A percentile compares a stretch with the other conserved stretches of the same genome.
These are phyloP conservation scores for Solanum arcanum DNA, from an alignment of 257 asterid species.

Conservation along the genomic window DNA sequence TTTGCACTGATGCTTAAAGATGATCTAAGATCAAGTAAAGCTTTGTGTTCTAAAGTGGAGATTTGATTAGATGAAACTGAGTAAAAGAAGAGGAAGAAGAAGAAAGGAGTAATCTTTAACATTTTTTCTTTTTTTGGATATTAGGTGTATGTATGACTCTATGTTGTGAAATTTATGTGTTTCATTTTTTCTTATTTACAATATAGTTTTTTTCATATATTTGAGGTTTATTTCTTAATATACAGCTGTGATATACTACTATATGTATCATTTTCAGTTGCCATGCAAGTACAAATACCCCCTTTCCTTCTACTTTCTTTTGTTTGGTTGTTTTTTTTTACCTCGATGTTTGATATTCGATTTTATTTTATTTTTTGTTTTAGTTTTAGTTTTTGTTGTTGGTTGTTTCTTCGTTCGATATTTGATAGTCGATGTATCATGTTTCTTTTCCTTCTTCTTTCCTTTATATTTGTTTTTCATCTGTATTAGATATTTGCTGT, in stretches of 20 bases:
- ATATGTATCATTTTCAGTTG: not conserved
- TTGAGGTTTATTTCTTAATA: not conserved
- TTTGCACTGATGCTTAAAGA: slow-evolving; percentile 52
- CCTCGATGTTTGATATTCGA: fast-evolving
- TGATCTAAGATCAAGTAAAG: slow-evolving; percentile 45
- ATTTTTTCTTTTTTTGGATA: not conserved
- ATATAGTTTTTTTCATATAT: not conserved
- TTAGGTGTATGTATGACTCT: not conserved
- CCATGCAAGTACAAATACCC: not conserved
- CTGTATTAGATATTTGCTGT: fast-evolving
- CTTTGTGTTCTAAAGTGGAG: slow-evolving; percentile 31
- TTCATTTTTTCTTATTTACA: not conserved
- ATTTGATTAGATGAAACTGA: slow-evolving; percentile 12
- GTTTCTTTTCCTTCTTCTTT: not conserved
- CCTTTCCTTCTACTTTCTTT: not conserved
- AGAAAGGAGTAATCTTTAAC: not conserved
- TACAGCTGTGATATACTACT: not conserved
- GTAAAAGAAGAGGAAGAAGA: slow-evolving; percentile 11
- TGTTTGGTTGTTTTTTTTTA: not conserved
- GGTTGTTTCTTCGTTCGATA: not conserved
- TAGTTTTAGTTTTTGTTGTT: not conserved
- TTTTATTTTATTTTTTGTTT: fast-evolving
- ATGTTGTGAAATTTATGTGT: not conserved
- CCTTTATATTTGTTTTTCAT: not conserved
- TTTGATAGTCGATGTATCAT: fast-evolving